Evolutionary conservation across 2,329 filamentous ascomycete species (phyloP), one percentile per base, ranked within the genome.

Genomic region (Fusarium annulatum): DNA sequence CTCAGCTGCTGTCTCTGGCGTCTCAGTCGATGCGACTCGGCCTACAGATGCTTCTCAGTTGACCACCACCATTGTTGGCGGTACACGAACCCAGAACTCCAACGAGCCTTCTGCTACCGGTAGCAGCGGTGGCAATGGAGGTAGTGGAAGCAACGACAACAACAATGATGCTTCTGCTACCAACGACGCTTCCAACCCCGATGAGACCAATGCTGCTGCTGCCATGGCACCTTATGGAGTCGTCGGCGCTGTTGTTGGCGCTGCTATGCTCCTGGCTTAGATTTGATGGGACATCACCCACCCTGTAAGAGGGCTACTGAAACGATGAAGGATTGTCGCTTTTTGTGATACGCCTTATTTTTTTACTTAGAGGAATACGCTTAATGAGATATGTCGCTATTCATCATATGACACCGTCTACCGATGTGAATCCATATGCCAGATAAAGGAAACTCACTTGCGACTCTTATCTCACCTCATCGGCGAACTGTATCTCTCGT

Each of bases 21-120:
- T 83, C 72, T 78, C 76, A 21, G 82, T 82, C 56, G 64, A 74
- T 16, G 82, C 81, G 43, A 78, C 76, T 12, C 75, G 74, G 14
- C 77, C 80, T n/a, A 83, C 80, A 14, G 78, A 78, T 58, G 68
- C 78, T 41, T 77, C 57, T 43, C 80, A 84, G 72, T 72, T 83
- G 61, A 83, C 81, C 23, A 83, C 80, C 33, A 83, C 82, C 48
- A 76, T 83, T 62, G 53, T 51, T 18, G 56, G 67, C 43, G 72
- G 76, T 38, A 74, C 71, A 23, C 61, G 53, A 30, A 48, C 58
- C 15, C 64, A 61, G 15, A 64, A 61, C 53, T 59, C 69, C 9
- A 61, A 45, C n/a, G 11, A 46, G 14, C 41, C 69, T 19, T 66
- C 73, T n/a, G 53, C 64, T 49, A 69, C 68, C 8, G 39, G 43